Base-by-base conservation (phyloP, 495 filamentous ascomycete genomes). In the Aspergillus bertholletiae region DNA sequence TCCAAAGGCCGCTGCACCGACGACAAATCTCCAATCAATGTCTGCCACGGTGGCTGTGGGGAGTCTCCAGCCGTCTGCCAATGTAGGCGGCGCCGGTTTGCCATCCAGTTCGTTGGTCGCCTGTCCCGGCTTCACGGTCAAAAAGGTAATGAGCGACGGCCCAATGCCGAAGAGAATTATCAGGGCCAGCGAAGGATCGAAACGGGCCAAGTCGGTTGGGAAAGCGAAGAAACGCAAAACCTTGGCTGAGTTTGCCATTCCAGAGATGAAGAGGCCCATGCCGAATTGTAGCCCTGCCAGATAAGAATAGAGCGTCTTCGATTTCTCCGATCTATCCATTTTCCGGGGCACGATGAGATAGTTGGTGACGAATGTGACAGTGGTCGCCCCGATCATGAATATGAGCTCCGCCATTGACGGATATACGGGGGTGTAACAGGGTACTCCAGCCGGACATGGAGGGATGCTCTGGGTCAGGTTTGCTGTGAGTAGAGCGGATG, bases 221-320 rank as follows among this genome's bases (percentile, higher is more conserved):
- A 84, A 67, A 17, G 76, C 72, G 23, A 83, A 79, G 65, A 85
- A 85, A 1, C 75, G 59, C 17, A 81, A 55, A 1, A 84, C 77
- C 56, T 84, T 85, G 1, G 66, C 57, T 2, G 81, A 70, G 41
- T 78, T 66, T 0, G 80, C 75, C 82, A 85, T 84, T 0, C 79
- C 78, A 0, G 75, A 74, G 32, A 84, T 71, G 35, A 78, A 60
- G 6, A 85, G 67, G 4, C 82, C 82, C 0, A 80, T 65, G 0
- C 78, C 81, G 40, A 85, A 84, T 40, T 80, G 62, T 3, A 81
- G 50, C 18, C 82, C 82, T 9, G 75, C 67, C 40, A 80, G 61
- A 40, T 75, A 74, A 1, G 72, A 66, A 30, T 68, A 70, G 17
- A 72, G 49, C 0, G 65, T 56, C 39, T 59, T 54, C 1, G 64